Evolutionary conservation across 2,329 filamentous ascomycete genomes (phyloP).

Genomic region (Myrmaecium sp.): DNA sequence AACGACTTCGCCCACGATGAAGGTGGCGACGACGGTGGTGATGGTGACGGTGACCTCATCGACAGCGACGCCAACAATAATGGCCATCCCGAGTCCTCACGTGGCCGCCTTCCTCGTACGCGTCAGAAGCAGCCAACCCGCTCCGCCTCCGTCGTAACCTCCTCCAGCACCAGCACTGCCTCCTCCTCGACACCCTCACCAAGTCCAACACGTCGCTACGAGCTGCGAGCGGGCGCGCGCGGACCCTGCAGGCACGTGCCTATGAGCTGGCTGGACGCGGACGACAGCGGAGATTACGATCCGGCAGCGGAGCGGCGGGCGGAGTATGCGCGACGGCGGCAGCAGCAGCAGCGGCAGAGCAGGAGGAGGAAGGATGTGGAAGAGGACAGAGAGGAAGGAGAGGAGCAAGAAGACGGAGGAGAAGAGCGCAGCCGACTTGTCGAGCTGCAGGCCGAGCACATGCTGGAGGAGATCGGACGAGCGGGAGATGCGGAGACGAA

Average conservation of each 20-base stretch:
- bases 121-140: slow-evolving; percentile 1
- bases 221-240: slow-evolving; percentile 1
- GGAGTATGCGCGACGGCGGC: no score
- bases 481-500: neutral
- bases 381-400: neutral
- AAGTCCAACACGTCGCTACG: neutral
- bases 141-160: neutral
- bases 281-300: slow-evolving; percentile 21
- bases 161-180: neutral
- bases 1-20: no score
- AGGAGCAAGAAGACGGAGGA: no score
- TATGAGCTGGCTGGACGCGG: slow-evolving; percentile 18
- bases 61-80: no score
- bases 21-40: no score
- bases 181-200: neutral
- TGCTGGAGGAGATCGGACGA: slow-evolving; percentile 1
- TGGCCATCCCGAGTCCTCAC: neutral
- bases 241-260: neutral
- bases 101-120: neutral
- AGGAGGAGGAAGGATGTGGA: no score
- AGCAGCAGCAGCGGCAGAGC: no score
- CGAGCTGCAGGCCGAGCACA: no score
- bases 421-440: no score
- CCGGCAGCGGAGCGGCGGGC: slow-evolving; percentile 6
- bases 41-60: no score